Percentiles rank a stretch among this genome's conserved stretches.
phyloP scores from a whole-genome alignment of 1,139 yeast genomes.

The Martiniozyma asiatica region DNA sequence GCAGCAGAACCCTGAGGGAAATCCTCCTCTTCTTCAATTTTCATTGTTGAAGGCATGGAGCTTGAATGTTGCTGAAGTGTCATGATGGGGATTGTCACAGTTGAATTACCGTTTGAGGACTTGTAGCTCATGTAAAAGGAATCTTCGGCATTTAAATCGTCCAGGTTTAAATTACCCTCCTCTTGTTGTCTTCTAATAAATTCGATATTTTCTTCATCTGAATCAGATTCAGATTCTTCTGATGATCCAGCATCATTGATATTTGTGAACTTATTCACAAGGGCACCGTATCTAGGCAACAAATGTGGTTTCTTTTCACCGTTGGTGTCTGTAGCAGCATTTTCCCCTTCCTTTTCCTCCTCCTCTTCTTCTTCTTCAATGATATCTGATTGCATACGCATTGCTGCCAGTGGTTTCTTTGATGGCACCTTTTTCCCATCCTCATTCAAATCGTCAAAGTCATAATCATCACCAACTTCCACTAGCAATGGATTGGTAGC shows the following conservation, averaged over 20 bases:
- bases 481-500: slow-evolving; percentile 54
- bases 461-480: slow-evolving; percentile 41
- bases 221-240: slow-evolving; percentile 17
- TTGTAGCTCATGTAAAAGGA: too few relatives aligned
- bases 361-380: slow-evolving; percentile 19
- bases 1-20: too few relatives aligned
- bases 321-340: slow-evolving; percentile 1
- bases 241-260: slow-evolving; percentile 6
- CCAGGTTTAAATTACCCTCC: slow-evolving; percentile 2
- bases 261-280: background rate
- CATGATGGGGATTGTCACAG: too few relatives aligned
- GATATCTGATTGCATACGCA: slow-evolving; percentile 9
- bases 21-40: too few relatives aligned
- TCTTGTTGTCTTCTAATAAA: slow-evolving; percentile 16
- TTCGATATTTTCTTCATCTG: slow-evolving; percentile 23
- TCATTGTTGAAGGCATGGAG: too few relatives aligned
- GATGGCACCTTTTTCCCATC: slow-evolving; percentile 10
- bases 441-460: too few relatives aligned
- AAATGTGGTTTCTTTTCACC: background rate
- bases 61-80: too few relatives aligned
- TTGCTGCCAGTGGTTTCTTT: background rate
- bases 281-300: too few relatives aligned
- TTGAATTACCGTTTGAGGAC: too few relatives aligned
- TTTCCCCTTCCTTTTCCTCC: slow-evolving; percentile 6
- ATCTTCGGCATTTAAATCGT: background rate